Evolutionary conservation across 2,329 filamentous ascomycete species (phyloP), one percentile per base, ranked within the genome.

Genomic region (Bisporella sp.): DNA sequence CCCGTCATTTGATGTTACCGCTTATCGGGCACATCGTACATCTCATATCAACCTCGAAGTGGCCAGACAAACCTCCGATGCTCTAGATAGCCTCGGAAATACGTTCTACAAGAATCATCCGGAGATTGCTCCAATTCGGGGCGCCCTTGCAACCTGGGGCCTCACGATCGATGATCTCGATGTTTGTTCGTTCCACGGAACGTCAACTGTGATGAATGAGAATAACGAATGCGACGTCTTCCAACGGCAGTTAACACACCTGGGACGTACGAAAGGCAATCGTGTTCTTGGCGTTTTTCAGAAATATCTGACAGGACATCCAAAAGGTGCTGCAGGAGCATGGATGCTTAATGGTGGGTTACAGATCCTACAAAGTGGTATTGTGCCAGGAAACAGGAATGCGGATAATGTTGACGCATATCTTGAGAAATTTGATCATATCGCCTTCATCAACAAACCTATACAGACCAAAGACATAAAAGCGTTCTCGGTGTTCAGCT

Each of bases 311-410:
- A 97, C 92, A 46, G 92, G 92, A 69, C 92, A 97, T 68, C 91
- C 92, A 64, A 96, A 97, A 82, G 92, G 92, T 82, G 90, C 92
- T 61, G 92, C 92, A 53, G 92, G 92, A 75, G 92, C 91, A 44
- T 97, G 92, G 90, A 96, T 96, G 92, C 83, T 97, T 80, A 97
- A 97, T 76, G 92, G 92, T 59, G 91, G 88, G 68, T 75, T 97
- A 66, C 92, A 97, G 69, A 88, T 96, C 44, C 80, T 97, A 62
- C 92, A 96, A 75, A 84, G 79, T 37, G 92, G 92, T 64, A 76
- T 97, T 41, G 90, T 97, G 21, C 92, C 92, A 5, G 92, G 92
- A 52, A 97, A 97, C 74, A 85, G 89, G 62, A 97, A 97, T 61
- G 92, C 92, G 43, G 92, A 97, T 75, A 97, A 97, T 60, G 83